Conservation (phyloP, 2,329 filamentous ascomycete species). For the Aspergillus costaricaensis region DNA sequence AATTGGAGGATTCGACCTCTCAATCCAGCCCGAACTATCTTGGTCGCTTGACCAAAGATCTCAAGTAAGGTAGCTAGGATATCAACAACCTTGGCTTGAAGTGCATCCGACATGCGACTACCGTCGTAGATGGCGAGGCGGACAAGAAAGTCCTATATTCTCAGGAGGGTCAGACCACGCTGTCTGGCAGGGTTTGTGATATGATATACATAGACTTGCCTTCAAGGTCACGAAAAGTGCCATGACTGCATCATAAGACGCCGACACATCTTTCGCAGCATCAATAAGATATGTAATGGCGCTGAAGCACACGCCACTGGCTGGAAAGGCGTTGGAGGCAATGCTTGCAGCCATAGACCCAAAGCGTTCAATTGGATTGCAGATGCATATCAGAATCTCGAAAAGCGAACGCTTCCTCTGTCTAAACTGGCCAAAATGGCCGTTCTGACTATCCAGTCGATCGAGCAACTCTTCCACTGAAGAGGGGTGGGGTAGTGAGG, state of each 20-base stretch:
- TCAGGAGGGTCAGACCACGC: background rate
- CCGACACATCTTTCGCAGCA: background rate
- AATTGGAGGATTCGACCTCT: background rate
- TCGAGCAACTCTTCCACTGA: background rate
- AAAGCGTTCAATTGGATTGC: background rate
- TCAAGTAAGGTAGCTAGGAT: background rate
- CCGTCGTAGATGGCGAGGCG: background rate
- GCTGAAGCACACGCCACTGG: background rate
- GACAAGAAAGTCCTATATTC: background rate
- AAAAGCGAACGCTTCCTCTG: background rate
- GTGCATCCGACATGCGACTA: background rate
- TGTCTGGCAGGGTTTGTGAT: too few species aligned
- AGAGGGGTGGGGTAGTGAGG: background rate
- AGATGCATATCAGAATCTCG: background rate
- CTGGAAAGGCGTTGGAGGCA: background rate
- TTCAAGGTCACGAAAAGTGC: background rate
- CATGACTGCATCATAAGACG: background rate
- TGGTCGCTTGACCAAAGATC: background rate
- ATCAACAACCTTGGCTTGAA: background rate
- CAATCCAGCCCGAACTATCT: background rate
- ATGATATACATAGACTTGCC: background rate
- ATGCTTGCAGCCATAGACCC: background rate
- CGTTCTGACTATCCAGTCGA: background rate
- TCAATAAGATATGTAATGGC: background rate
- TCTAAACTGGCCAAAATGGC: background rate